Percentiles rank a stretch among this genome's conserved stretches.
These are phyloP conservation scores for Auriscalpium orientale DNA, from an alignment of 768 basidiomycete species.

Conservation along the genomic window DNA sequence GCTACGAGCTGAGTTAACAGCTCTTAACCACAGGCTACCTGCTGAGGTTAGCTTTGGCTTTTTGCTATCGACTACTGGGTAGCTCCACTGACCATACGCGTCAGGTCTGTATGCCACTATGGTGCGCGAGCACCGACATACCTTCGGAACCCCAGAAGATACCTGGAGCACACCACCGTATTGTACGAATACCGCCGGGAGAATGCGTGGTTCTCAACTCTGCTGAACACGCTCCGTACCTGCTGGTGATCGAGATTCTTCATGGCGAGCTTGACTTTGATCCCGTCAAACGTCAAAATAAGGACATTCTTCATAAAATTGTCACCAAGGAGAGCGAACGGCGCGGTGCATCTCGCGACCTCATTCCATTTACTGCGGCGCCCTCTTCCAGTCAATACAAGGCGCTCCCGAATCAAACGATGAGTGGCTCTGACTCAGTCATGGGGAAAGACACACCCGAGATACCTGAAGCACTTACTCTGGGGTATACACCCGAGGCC, in stretches of 20 bases:
- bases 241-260: constrained; percentile 87
- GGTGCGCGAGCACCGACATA: constrained; percentile 70
- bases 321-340: constrained; percentile 57
- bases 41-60: constrained; percentile 59
- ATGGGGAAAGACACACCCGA: constrained; percentile 20
- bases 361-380: constrained; percentile 26
- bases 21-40: constrained; percentile 91
- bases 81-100: constrained; percentile 7
- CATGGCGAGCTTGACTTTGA: constrained; percentile 90
- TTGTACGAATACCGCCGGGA: constrained; percentile 94
- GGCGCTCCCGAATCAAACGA: constrained; percentile 3
- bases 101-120: constrained; percentile 83
- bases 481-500: neutral
- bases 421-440: constrained; percentile 16
- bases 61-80: neutral
- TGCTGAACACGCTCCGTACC: constrained; percentile 90
- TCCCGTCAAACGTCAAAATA: constrained; percentile 73
- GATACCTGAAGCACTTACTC: neutral
- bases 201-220: constrained; percentile 98
- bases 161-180: constrained; percentile 78
- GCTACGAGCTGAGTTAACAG: constrained; percentile 91
- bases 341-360: constrained; percentile 49
- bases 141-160: constrained; percentile 30
- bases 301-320: constrained; percentile 75
- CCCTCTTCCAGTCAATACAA: neutral